Evolutionary conservation across 83 land plant species (phyloP), one percentile per base, ranked within the genome.

Genomic region (Larix sibirica): DNA sequence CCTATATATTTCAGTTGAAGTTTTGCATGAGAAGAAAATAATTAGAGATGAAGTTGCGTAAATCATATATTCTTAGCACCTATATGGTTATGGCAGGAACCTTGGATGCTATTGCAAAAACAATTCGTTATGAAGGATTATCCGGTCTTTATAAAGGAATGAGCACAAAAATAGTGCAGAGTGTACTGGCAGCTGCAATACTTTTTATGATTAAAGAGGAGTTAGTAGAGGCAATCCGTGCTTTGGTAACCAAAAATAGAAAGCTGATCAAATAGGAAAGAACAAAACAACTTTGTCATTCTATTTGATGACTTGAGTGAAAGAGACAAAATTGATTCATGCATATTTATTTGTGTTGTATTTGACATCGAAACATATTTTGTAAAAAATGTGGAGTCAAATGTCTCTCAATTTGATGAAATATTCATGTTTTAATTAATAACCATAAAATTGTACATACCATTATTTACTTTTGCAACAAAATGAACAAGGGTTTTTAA

Each of bases 191-290:
- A 40, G 98, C 97, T 71, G 98, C 98, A 74, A 85, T 95, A 38
- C 84, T 95, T 38, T 91, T 95, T 80, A 95, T 95, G 98, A 89
- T 95, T 14, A 95, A 95, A 87, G 98, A 95, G 73, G 97, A 95
- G 87, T 85, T 95, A 44, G 98, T 95, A 6, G 90, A 86, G 66
- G 88, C 83, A 23, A 89, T 85, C 65, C 86, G 91, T 18, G 68
- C 84, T 65, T 58, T 95, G 81, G 83, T 95, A 1, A 66, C 84
- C 36, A 86, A 80, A 66, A 62, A 81, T 23, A 81, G 63, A 21
- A 68, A 70, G 44, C 80, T 78, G 60, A 76, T 59, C 21, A 58
- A 83, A 62, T 76, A 83, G 33, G 60, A 44, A 58, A 62, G 65
- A 82, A 47, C 64, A 16, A 61, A 23, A 58, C 9, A 23, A 12